phyloP scores from a whole-genome alignment of 202 grass and related monocot genomes.

The Alloteropsis angusta region DNA sequence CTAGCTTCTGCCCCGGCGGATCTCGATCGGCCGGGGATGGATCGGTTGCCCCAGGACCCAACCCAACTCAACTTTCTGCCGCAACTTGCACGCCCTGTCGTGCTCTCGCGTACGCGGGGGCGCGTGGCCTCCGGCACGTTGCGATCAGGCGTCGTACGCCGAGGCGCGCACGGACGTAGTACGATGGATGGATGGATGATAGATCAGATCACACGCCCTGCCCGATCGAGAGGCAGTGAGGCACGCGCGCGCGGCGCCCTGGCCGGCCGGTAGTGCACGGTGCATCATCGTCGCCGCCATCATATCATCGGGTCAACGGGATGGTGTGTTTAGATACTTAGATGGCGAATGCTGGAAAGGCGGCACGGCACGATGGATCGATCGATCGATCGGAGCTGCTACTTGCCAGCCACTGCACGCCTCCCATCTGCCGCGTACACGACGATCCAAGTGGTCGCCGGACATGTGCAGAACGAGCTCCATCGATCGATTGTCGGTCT shows the following conservation, averaged over 20 bases:
- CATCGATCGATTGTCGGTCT: too few species aligned
- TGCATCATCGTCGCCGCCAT: neutral
- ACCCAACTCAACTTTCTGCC: neutral
- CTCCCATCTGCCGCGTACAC: neutral
- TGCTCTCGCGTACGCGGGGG: constrained; percentile 8
- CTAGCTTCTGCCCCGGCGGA: too few species aligned
- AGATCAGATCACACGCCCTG: too few species aligned
- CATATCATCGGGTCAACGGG: neutral
- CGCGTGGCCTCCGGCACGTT: neutral
- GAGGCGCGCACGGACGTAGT: neutral
- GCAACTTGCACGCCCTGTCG: constrained; percentile 28
- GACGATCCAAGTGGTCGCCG: too few species aligned
- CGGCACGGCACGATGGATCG: neutral
- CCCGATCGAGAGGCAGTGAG: too few species aligned
- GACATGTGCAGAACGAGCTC: neutral
- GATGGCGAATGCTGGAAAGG: neutral
- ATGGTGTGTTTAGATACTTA: too few species aligned
- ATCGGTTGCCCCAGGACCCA: neutral
- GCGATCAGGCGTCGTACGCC: constrained; percentile 7
- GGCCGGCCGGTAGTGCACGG: neutral
- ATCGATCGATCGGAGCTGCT: neutral
- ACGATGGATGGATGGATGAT: neutral
- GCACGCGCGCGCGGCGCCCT: neutral
- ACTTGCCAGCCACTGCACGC: neutral
- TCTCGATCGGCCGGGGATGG: neutral